Evolutionary conservation across 306 rosid species (phyloP), one percentile per base, ranked within the genome.

Genomic region (Aeschynomene evenia): DNA sequence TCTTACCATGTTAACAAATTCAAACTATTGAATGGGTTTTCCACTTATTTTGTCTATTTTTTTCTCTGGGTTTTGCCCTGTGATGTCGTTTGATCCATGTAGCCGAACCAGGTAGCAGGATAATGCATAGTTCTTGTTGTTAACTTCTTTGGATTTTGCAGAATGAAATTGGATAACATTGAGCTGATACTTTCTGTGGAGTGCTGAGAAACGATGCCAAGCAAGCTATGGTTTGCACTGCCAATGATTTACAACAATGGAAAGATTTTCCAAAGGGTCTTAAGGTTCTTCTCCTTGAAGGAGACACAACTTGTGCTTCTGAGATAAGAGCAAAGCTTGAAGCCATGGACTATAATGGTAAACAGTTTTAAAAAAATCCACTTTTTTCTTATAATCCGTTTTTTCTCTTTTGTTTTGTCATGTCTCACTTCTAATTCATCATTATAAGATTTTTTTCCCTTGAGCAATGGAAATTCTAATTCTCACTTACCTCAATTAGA

Each of bases 171-270:
- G 79, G 77, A 71, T 63, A 40, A 78, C 28, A n/a, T 62, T 67
- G 84, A 76, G 81, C 85, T 64, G 57, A 54, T 23, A 73, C 42
- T 63, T 75, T 74, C 54, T 24, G 14, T 50, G 37, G 68, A 77
- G 48, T 77, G 14, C 82, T 73, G 88, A 85, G 95, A 86, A 88
- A 91, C 84, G 89, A 91, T 95, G 99, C 96, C 85, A 86, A 80
- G 78, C 91, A 89, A 92, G 96, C 98, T 84, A 92, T 92, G 98
- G 95, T 92, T 87, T 92, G 88, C 87, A 84, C 87, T 73, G 88
- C 92, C 58, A 89, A 84, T 82, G 96, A 92, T 80, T 81, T 92
- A 77, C 92, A 87, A 57, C 81, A 79, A 54, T 92, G 96, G 98
- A 87, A 87, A 65, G 96, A 92, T 80, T 92, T 92, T 75, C 98